Evolutionary conservation across 148 eudicot species (phyloP), one percentile per base, ranked within the genome.

Genomic region (Tetragonia tetragonoides): DNA sequence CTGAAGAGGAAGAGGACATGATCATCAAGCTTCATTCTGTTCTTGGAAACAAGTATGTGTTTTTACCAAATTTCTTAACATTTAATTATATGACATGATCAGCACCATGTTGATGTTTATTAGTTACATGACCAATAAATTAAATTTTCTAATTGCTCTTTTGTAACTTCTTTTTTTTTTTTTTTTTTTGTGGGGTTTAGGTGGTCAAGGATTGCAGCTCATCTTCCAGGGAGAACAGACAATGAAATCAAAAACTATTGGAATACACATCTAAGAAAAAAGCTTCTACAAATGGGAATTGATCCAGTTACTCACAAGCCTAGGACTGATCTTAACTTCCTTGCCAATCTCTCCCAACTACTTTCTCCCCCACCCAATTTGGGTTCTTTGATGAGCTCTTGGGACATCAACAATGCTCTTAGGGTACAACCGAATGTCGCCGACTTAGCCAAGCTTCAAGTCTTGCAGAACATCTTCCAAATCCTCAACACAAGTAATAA

Each of bases 161-260:
- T 54, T 54, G 6, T 16, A 54, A 54, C 14, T 54, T 42, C 38
- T 41, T 20, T 51, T 28, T 39, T 8, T 39, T 24, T 16, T 40
- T 10, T 44, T 28, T 2, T 60, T 38, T 17, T 3, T 8, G 34
- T 67, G 73, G 47, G 49, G 49, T 46, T 24, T 68, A 86, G 92
- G 84, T 88, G 91, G 94, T 87, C 92, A 34, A 87, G 78, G 46
- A 90, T 90, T 46, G 94, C 94, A 18, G 74, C 82, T 18, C 85
- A 86, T 76, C 89, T 88, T 47, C 89, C 88, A 7, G 90, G 92
- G 18, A 81, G 94, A 34, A 90, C 94, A 2, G 94, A 90, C 34
- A 90, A 90, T 11, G 94, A 90, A 67, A 90, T 88, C 23, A 88
- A 90, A 78, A 90, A 90, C 64, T 82, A 84, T 7, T 90, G 94